These are phyloP conservation scores for Priceomyces castillae DNA, from an alignment of 805 yeast genomes.

Conservation along the genomic window DNA sequence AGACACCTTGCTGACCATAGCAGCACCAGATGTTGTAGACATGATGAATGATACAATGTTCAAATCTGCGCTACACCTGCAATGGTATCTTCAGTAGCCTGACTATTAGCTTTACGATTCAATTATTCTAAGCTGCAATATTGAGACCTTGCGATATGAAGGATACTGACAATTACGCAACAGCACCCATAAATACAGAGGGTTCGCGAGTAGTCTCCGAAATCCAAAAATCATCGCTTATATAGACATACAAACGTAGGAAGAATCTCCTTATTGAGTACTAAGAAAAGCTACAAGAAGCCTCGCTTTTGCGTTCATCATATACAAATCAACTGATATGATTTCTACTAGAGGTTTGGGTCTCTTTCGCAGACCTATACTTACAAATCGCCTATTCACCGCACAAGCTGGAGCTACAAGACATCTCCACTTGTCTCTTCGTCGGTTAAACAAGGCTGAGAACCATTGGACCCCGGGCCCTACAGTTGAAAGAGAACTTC, in stretches of 20 bases:
- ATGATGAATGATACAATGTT: constrained; percentile 7
- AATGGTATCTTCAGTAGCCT: too few species aligned
- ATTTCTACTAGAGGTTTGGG: background rate
- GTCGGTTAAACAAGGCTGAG: background rate
- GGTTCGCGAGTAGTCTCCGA: background rate
- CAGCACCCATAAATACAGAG: background rate
- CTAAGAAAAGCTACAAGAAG: too few species aligned
- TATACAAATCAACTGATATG: background rate
- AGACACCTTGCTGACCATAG: constrained; percentile 38
- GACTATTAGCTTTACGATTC: background rate
- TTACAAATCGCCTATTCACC: background rate
- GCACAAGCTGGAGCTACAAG: background rate
- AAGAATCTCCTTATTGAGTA: too few species aligned
- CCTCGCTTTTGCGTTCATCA: too few species aligned
- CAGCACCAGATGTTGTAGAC: constrained; percentile 39
- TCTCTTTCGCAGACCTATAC: background rate
- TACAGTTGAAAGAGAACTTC: constrained; percentile 72
- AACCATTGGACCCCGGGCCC: constrained; percentile 16
- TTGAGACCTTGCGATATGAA: background rate
- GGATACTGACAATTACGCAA: background rate
- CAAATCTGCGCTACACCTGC: too few species aligned
- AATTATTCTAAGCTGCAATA: background rate
- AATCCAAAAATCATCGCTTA: background rate
- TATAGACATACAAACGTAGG: background rate
- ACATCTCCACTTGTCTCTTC: background rate